Percentiles rank a stretch among this genome's conserved stretches.
phyloP scores from a whole-genome alignment of 2,329 filamentous ascomycete species.

The Tympanopsis confertula region DNA sequence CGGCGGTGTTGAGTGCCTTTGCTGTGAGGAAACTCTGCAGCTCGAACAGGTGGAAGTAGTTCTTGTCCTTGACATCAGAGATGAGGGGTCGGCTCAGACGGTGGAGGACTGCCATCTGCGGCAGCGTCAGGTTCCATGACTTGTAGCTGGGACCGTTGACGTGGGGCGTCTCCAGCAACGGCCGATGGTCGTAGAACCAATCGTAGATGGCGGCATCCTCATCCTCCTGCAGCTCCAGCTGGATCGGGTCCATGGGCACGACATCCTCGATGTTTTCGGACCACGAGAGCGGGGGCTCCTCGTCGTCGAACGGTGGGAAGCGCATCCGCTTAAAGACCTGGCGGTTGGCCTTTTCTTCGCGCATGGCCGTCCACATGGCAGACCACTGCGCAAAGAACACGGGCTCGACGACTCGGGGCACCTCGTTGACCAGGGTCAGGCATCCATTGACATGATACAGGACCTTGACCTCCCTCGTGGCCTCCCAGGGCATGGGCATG shows the following conservation, averaged over 20 bases:
- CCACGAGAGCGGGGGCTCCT: conserved; percentile 94
- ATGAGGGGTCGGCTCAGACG: conserved; percentile 82
- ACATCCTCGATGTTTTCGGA: conserved; percentile 98
- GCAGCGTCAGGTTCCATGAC: conserved; percentile 81
- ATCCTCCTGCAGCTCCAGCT: conserved; percentile 92
- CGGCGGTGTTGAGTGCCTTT: conserved; percentile 91
- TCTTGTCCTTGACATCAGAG: conserved; percentile 86
- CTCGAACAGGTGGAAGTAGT: conserved; percentile 97
- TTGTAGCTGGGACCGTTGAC: conserved; percentile 97
- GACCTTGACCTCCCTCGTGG: conserved; percentile 88
- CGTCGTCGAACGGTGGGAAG: conserved; percentile 96
- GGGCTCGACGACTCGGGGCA: conserved; percentile 88
- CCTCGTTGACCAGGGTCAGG: conserved; percentile 91
- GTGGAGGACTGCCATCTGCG: conserved; percentile 92
- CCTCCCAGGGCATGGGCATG: conserved; percentile 99
- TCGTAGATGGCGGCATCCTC: conserved; percentile 87
- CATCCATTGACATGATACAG: conserved; percentile 98
- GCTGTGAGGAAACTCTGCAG: conserved; percentile 88
- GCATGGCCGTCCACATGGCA: conserved; percentile 98
- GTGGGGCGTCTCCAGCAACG: conserved; percentile 79
- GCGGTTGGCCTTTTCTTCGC: conserved; percentile 91
- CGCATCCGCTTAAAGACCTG: conserved; percentile 97
- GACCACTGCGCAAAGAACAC: conserved; percentile 98
- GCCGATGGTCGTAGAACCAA: conserved; percentile 94
- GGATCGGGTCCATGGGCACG: conserved; percentile 90